Evolutionary conservation across 768 basidiomycete genomes (phyloP).

Genomic region (Sutorius australiensis): DNA sequence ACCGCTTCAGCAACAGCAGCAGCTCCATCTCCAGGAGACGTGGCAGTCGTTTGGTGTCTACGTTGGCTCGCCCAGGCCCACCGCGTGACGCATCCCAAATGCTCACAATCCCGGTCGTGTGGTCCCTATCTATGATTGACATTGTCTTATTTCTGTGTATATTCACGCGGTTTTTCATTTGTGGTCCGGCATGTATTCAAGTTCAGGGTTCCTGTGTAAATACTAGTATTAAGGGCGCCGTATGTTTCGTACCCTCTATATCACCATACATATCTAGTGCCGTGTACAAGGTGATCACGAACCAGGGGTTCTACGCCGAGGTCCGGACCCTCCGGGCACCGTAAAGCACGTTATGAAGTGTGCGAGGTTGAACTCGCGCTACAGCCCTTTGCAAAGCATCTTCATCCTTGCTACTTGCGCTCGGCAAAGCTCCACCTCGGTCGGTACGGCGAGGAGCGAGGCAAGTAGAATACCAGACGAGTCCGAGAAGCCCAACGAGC

Average conservation of each 20-base stretch:
- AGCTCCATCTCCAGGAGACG: conserved; percentile 44
- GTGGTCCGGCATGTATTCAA: not conserved
- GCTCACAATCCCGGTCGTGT: too few species aligned
- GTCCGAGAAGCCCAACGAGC: conserved; percentile 84
- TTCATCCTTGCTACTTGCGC: conserved; percentile 70
- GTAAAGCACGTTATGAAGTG: not conserved
- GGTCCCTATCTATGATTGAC: not conserved
- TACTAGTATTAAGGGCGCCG: not conserved
- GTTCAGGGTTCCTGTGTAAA: not conserved
- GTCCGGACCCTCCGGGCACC: not conserved
- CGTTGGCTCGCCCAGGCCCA: conserved; percentile 29
- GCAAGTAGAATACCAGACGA: conserved; percentile 61
- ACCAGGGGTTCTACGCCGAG: not conserved
- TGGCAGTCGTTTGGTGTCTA: conserved; percentile 69
- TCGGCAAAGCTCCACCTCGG: conserved; percentile 71
- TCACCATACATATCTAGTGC: not conserved
- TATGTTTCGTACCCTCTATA: not conserved
- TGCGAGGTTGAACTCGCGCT: not conserved
- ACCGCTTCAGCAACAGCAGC: conserved; percentile 13
- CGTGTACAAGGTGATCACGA: not conserved
- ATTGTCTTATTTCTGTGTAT: not conserved
- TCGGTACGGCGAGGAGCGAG: conserved; percentile 38
- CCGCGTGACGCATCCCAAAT: not conserved
- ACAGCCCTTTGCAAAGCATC: conserved; percentile 64
- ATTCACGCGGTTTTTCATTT: not conserved